Conservation (phyloP, 2,329 filamentous ascomycete genomes). For the Ciborinia camelliae region DNA sequence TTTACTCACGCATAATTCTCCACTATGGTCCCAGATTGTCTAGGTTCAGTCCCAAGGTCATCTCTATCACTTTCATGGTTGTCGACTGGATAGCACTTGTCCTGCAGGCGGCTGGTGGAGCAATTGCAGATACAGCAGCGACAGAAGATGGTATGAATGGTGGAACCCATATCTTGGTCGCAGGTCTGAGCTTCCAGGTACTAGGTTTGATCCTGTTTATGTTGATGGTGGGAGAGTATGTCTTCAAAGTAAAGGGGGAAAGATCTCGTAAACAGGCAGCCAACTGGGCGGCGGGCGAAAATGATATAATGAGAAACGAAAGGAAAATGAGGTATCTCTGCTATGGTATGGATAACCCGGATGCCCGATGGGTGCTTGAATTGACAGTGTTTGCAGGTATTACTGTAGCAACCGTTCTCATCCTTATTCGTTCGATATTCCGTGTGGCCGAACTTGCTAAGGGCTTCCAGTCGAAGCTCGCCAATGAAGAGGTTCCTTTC, state of each 20-base stretch:
- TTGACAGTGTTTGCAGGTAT: constrained; percentile 36
- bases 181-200: constrained; percentile 41
- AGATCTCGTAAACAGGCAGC: neutral
- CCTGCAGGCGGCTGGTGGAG: constrained; percentile 56
- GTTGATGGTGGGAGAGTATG: constrained; percentile 22
- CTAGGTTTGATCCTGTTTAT: constrained; percentile 35
- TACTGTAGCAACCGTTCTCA: constrained; percentile 46
- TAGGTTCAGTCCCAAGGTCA: constrained; percentile 45
- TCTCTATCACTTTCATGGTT: constrained; percentile 47
- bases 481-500: constrained; percentile 45
- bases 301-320: neutral
- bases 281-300: neutral
- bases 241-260: constrained; percentile 20
- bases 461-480: constrained; percentile 50
- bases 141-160: constrained; percentile 22
- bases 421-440: constrained; percentile 55
- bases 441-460: constrained; percentile 55
- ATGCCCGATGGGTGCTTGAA: no score
- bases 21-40: constrained; percentile 48
- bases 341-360: neutral
- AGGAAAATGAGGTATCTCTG: neutral
- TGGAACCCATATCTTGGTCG: constrained; percentile 39
- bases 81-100: constrained; percentile 55
- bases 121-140: constrained; percentile 41
- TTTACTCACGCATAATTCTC: constrained; percentile 53